Base-by-base conservation (phyloP, 148 eudicot species). In the Euryodendron excelsum region DNA sequence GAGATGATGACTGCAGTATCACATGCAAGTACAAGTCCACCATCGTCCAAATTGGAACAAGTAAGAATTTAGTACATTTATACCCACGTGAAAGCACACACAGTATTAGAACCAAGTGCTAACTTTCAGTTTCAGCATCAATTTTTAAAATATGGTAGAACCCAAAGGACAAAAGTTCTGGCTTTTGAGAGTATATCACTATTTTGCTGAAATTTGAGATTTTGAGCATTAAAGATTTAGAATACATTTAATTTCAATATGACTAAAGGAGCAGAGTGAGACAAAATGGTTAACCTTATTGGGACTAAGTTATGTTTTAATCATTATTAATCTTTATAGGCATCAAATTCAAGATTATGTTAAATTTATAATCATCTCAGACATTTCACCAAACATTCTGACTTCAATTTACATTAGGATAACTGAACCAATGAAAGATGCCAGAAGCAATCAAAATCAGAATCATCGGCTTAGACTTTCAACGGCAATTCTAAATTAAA, bases 371-470 rank as follows among this genome's bases (percentile, higher is more conserved):
- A 44, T 2, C 61, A 50, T 52, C 25, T 52, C 25, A 72, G 37
- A 65, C 44, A 36, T 65, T 41, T 25, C 7, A 5, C 28, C 34
- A 72, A 31, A 31, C 37, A 50, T 72, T 20, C 37, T 0, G 15
- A n/a, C 5, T n/a, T 72, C 62, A 72, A 52, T 3, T 2, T 34
- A 72, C 8, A 34, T 53, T 53, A 33, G n/a, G 9, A 71, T 28
- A 21, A 30, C 20, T 45, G 53, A 53, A 31, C 33, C 2, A 53
- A 53, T 23, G 8, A 21, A 52, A 37, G 18, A 5, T 0, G 10
- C 62, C 28, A 2, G 39, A 31, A 18, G 41, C 60, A 59, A 75
- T 75, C 27, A 56, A 74, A 73, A 74, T 21, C 48, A 64, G 60
- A 48, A 28, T 27, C 37, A 61, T 18, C 5, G 25, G n/a, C 50